Conservation (phyloP, 768 basidiomycete genomes). For the Boletus fagicola region DNA sequence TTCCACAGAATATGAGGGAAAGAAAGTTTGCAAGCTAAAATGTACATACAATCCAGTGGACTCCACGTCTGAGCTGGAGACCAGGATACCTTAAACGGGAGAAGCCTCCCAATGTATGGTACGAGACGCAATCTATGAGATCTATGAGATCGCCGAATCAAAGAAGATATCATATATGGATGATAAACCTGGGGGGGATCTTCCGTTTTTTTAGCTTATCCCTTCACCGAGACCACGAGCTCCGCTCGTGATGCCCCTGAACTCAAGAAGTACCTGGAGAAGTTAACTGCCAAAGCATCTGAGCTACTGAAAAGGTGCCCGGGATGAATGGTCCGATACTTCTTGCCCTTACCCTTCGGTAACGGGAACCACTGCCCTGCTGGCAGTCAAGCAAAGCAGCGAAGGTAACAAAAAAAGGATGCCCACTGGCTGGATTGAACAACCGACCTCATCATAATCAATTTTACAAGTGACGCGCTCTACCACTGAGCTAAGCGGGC, state of each 20-base stretch:
- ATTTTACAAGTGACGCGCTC: constrained; percentile 42
- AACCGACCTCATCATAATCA: constrained; percentile 42
- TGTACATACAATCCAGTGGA: background rate
- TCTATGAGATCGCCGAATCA: too few species aligned
- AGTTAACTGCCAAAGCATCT: too few species aligned
- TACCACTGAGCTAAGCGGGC: constrained; percentile 32
- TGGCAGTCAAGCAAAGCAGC: background rate
- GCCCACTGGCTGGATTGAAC: constrained; percentile 46
- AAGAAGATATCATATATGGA: background rate
- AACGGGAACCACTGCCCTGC: background rate
- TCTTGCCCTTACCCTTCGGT: background rate
- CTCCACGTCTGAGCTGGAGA: background rate
- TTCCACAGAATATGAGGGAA: background rate
- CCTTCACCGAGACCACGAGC: background rate
- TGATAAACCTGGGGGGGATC: background rate
- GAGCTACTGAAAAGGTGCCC: background rate
- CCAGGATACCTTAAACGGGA: background rate
- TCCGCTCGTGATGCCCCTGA: background rate
- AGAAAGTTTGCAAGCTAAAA: background rate
- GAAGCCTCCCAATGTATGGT: background rate
- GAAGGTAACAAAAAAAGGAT: constrained; percentile 10
- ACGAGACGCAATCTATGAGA: background rate
- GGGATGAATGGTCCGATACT: background rate
- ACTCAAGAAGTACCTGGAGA: background rate
- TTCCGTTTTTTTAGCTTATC: background rate